Conservation (phyloP, 2,329 filamentous ascomycete genomes). For the Colletotrichum nymphaeae region DNA sequence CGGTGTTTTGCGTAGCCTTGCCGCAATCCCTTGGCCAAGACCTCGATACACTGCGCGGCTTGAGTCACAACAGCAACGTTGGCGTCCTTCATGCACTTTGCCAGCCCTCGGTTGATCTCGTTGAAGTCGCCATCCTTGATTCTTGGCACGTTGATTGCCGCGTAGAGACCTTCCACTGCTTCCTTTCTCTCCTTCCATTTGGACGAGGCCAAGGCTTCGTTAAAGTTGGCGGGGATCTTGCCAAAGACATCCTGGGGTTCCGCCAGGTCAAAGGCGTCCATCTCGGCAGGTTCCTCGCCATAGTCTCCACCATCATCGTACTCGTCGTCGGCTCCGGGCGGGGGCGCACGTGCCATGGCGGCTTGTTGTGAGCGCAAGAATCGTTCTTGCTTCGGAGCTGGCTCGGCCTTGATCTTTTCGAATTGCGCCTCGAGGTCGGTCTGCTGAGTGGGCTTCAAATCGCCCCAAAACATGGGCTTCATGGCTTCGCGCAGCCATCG, state of each 20-base stretch:
- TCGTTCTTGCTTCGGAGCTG: slow-evolving; percentile 88
- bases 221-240: slow-evolving; percentile 84
- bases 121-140: slow-evolving; percentile 93
- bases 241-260: slow-evolving; percentile 89
- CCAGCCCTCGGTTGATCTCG: slow-evolving; percentile 84
- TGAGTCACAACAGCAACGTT: slow-evolving; percentile 95
- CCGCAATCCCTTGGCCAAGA: slow-evolving; percentile 86
- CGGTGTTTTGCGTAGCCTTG: slow-evolving; percentile 85
- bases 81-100: slow-evolving; percentile 99
- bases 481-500: slow-evolving; percentile 97
- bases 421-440: slow-evolving; percentile 93
- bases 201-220: slow-evolving; percentile 85
- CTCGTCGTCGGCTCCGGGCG: slow-evolving; percentile 66
- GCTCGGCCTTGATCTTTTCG: slow-evolving; percentile 90
- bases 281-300: slow-evolving; percentile 74
- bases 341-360: slow-evolving; percentile 77
- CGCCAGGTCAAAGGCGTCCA: slow-evolving; percentile 84
- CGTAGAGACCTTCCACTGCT: slow-evolving; percentile 83
- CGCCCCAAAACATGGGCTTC: slow-evolving; percentile 97
- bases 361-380: slow-evolving; percentile 91
- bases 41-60: slow-evolving; percentile 92
- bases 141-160: slow-evolving; percentile 82
- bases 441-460: slow-evolving; percentile 95
- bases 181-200: slow-evolving; percentile 99
- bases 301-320: slow-evolving; percentile 68